Base-by-base conservation (phyloP, 148 eudicot species). In the Persicaria maculosa region DNA sequence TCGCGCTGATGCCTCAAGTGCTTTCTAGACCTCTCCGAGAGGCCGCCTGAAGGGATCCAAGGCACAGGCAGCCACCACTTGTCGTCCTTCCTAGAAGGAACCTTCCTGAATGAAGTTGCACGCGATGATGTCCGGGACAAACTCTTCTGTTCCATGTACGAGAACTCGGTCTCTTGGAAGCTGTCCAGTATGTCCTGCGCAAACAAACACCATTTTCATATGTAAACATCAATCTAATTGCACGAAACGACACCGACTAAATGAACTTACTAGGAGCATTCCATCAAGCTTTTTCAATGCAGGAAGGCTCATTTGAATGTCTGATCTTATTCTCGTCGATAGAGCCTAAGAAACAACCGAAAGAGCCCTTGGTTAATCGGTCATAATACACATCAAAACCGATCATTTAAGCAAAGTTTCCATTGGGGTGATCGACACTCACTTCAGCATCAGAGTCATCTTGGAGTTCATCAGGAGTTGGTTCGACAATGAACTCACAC, bases 1-100 rank as follows among this genome's bases (percentile, higher is more conserved):
- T 92, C 93, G 0, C 91, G 88, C 68, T 92, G 89, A 76, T 89
- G 86, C 75, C 82, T 55, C 78, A 96, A 74, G 64, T 96, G 85
- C 79, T 92, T 92, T 77, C 80, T 83, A 4, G 84, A 76, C 43
- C 76, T 76, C 17, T 92, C 99, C 4, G 97, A 85, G 74, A 96
- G 88, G 45, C 99, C 99, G 4, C 79, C 87, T 0, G 88, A 62
- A 10, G 95, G 87, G 16, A 96, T 89, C 71, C 97, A 86, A 48
- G 97, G 97, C 65, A 92, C 82, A 0, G 97, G 99, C 52, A 96
- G 70, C 99, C 99, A 96, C 99, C 99, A 96, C 67, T 92, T 96
- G 76, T 96, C 97, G 47, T 89, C 97, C 74, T 83, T 83, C 15
- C 97, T 74, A 52, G 80, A 44, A 5, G 50, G 81, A 4, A 89